Base-by-base conservation (phyloP, 2,329 filamentous ascomycete genomes). In the Xylariaceae sp. region DNA sequence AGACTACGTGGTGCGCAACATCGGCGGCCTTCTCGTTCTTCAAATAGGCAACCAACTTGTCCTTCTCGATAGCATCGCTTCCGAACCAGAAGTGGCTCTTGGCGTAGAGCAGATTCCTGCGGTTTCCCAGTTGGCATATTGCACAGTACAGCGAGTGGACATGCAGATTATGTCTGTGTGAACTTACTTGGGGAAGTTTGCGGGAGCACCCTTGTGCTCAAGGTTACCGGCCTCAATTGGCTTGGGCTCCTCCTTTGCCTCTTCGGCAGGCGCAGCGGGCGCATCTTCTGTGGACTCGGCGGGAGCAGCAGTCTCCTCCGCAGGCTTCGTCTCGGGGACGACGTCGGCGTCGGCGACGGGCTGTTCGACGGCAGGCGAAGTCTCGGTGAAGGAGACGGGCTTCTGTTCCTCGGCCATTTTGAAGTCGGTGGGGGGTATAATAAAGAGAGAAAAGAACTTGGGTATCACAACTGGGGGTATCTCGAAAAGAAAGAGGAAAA, bases 71-170 rank as follows among this genome's bases (percentile, higher is more conserved):
- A 53, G 89, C 78, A 58, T 92, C 89, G 53, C 84, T 80, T 68
- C 86, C 85, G 77, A 93, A 90, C 84, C 88, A 92, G 80, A 97
- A 97, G 80, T 90, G 90, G 75, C 92, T 91, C 85, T 97, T 97
- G 75, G 87, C 86, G 79, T 92, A 92, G 70, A 90, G 86, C 72
- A 97, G 84, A 75, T 91, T 89, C 85, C 90, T 95, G 18, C 39
- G 47, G 35, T 59, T 18, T 4, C 4, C 10, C 7, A 17, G 51
- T 49, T 13, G 13, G 23, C 13, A 49, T 56, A 39, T 10, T 13
- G 13, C 5, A 8, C 18, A 7, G 3, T 13, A 10, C 17, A 9
- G 2, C 1, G 1, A 9, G 2, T 1, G 1, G 11, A 30, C 8
- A 5, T 23, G 11, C 35, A 35, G 3, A 8, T 42, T 42, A 42